Evolutionary conservation across 805 yeast species (phyloP), one percentile per base, ranked within the genome.

Genomic region (Candida sonorensis): DNA sequence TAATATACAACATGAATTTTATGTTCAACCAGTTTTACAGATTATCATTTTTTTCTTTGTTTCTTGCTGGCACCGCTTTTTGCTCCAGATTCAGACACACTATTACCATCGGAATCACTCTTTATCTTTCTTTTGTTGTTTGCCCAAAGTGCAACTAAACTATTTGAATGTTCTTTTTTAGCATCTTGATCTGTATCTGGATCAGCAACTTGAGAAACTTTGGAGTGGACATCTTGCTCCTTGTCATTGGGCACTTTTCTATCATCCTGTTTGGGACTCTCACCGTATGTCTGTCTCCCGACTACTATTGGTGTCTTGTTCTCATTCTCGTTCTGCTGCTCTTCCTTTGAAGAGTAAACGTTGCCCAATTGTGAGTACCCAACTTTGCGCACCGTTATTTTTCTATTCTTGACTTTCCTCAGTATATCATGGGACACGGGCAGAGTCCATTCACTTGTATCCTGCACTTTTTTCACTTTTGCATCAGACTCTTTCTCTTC

Each of bases 401-500:
- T 39, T 26, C 48, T 43, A 10, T 30, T 12, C 29, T 43, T 41
- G 5, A 44, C 36, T 19, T 33, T 34, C 31, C 40, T 41, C 15
- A 61, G 27, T 10, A 59, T 29, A 12, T 33, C 33, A 3, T 46
- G 39, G 11, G 63, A 50, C 23, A 54, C 38, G 2, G 73, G 68
- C 23, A 66, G 48, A 11, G 50, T 56, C 80, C 80, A 73, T 47
- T 72, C 76, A 20, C 77, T 71, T 6, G 47, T 14, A 42, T 77
- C 84, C 69, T 29, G 50, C 57, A 24, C 21, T 23, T 37, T 45
- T 33, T 50, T 48, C 24, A 48, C 41, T 23, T 53, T 59, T 24
- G 24, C 29, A 8, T 59, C 63, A n/a, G n/a, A n/a, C n/a, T 54
- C 52, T 23, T 62, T 48, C 18, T 53, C 51, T 34, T 49, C 46